phyloP scores from a whole-genome alignment of 805 yeast genomes.

The Priceomyces carsonii region DNA sequence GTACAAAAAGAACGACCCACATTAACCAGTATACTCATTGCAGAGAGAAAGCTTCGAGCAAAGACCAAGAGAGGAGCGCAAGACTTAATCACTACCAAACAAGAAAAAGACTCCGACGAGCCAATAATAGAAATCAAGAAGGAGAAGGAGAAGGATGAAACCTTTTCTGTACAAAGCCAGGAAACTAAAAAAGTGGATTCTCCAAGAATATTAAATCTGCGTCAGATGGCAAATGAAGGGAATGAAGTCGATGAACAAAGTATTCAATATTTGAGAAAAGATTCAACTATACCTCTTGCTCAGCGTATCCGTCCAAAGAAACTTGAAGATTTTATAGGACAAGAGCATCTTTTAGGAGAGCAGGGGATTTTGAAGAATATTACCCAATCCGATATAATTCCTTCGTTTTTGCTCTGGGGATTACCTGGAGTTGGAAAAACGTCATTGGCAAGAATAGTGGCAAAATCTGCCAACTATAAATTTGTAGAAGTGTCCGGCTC shows the following conservation, averaged over 20 bases:
- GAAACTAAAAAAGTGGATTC: conserved; percentile 3
- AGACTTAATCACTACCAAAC: conserved; percentile 2
- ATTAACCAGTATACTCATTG: conserved; percentile 34
- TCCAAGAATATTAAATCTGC: too few relatives aligned
- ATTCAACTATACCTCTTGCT: conserved; percentile 35
- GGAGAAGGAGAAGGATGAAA: neutral
- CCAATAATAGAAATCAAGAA: neutral
- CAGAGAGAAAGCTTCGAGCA: conserved; percentile 28
- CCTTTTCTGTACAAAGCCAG: conserved; percentile 1
- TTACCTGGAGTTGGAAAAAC: conserved; percentile 48
- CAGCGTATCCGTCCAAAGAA: conserved; percentile 40
- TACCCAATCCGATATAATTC: conserved; percentile 33
- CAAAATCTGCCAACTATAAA: conserved; percentile 27
- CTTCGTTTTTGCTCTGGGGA: conserved; percentile 46
- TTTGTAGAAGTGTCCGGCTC: conserved; percentile 44
- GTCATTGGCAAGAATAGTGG: conserved; percentile 41
- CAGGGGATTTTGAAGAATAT: conserved; percentile 37
- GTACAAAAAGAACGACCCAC: conserved; percentile 27
- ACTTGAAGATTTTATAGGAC: conserved; percentile 42
- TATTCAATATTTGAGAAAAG: conserved; percentile 13
- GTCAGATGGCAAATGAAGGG: too few relatives aligned
- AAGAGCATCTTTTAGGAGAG: conserved; percentile 39
- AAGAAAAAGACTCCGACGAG: neutral
- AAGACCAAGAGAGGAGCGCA: conserved; percentile 14
- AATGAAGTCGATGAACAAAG: conserved; percentile 1